Conservation (phyloP, 495 filamentous ascomycete species). For the Arthonia radiata region DNA sequence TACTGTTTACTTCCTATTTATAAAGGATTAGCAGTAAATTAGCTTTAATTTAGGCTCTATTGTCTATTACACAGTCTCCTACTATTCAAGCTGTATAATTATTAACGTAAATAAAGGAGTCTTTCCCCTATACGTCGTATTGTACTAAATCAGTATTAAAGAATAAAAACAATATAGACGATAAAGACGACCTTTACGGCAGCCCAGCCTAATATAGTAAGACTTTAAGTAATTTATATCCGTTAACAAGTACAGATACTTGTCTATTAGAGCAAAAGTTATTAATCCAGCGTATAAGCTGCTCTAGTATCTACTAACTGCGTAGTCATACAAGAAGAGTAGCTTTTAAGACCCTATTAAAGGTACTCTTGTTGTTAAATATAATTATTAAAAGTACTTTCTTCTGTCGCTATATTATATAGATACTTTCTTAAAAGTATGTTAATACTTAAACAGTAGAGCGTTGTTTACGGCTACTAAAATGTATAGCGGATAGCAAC, state of each 20-base stretch:
- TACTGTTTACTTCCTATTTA: conserved; percentile 7
- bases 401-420: too few species aligned
- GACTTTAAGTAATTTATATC: conserved; percentile 1
- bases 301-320: too few species aligned
- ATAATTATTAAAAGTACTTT: too few species aligned
- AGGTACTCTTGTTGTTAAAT: too few species aligned
- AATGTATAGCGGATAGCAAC: conserved; percentile 9
- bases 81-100: conserved; percentile 8
- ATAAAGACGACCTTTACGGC: conserved; percentile 10
- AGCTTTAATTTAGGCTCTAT: conserved; percentile 5
- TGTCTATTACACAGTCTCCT: conserved; percentile 4
- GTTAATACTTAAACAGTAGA: conserved; percentile 6
- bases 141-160: conserved; percentile 12
- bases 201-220: conserved; percentile 7
- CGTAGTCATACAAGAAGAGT: too few species aligned
- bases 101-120: conserved; percentile 8
- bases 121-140: conserved; percentile 1
- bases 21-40: conserved; percentile 5
- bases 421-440: conserved; percentile 7
- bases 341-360: too few species aligned
- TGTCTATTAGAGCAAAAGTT: neutral
- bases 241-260: conserved; percentile 4
- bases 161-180: conserved; percentile 12
- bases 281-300: too few species aligned
- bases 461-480: conserved; percentile 9